A percentile compares a stretch with the other conserved stretches of the same genome.
Conservation (phyloP, 805 yeast species). For the Cyberlindnera amylophila region DNA sequence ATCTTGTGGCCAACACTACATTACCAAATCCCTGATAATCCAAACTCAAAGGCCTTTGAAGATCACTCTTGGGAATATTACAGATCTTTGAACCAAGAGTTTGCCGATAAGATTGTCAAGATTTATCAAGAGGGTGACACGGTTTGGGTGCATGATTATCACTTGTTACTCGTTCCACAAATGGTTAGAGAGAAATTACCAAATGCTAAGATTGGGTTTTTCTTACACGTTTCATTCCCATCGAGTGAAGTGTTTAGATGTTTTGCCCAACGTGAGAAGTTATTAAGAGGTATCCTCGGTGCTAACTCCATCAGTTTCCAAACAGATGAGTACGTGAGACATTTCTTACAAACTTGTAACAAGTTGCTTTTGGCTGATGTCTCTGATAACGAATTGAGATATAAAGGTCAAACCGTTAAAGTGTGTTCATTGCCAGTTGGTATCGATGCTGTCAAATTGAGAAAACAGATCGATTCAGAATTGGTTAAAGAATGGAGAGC, state of each 20-base stretch:
- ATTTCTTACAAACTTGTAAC: conserved; percentile 86
- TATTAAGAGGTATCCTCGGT: conserved; percentile 81
- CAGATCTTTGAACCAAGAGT: conserved; percentile 63
- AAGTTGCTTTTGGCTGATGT: conserved; percentile 81
- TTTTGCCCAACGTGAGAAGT: conserved; percentile 76
- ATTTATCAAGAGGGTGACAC: conserved; percentile 70
- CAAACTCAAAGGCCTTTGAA: conserved; percentile 90
- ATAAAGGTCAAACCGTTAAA: conserved; percentile 52
- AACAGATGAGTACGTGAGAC: conserved; percentile 89
- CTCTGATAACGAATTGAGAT: conserved; percentile 57
- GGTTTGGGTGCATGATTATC: conserved; percentile 94
- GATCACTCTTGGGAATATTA: conserved; percentile 93
- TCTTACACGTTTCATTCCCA: conserved; percentile 92
- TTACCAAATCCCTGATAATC: conserved; percentile 93
- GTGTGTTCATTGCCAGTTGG: conserved; percentile 72
- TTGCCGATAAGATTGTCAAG: conserved; percentile 73
- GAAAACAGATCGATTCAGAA: conserved; percentile 38
- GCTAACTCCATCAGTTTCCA: conserved; percentile 88
- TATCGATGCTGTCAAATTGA: conserved; percentile 62
- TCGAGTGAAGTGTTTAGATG: conserved; percentile 94
- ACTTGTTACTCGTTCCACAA: conserved; percentile 77
- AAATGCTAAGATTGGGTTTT: conserved; percentile 83
- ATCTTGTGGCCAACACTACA: conserved; percentile 94
- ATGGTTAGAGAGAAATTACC: conserved; percentile 78
- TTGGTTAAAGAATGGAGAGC: conserved; percentile 62